Percentiles rank a stretch among this genome's conserved stretches.
phyloP scores from a whole-genome alignment of 23 red algal species.

The Agarophyton chilense region DNA sequence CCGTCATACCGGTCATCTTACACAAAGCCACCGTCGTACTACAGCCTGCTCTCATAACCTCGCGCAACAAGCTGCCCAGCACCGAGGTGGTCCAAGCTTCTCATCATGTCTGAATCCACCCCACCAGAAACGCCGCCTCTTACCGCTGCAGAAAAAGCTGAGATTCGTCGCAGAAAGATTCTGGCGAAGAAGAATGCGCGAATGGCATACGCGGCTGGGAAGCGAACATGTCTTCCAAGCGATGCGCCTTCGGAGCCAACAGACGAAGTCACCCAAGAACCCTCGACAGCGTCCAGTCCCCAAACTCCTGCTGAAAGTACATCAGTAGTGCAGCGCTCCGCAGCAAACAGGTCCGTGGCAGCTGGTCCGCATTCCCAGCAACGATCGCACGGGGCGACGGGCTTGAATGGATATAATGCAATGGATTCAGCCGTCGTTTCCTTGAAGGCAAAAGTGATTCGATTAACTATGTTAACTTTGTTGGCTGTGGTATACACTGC shows the following conservation, averaged over 20 bases:
- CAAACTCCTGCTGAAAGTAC: neutral
- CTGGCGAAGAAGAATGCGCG: constrained; percentile 75
- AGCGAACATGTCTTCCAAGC: constrained; percentile 18
- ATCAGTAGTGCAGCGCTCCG: neutral
- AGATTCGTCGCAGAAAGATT: constrained; percentile 64
- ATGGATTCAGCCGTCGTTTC: neutral
- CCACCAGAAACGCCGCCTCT: neutral
- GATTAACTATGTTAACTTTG: constrained; percentile 12
- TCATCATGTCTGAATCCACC: neutral
- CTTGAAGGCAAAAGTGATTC: neutral
- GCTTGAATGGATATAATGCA: neutral
- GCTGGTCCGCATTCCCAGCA: neutral
- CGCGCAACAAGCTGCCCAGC: no score
- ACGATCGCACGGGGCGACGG: neutral
- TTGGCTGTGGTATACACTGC: neutral
- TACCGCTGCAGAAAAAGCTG: constrained; percentile 62
- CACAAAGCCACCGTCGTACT: no score
- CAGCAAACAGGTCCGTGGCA: neutral
- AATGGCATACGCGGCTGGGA: constrained; percentile 62
- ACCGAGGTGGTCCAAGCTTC: no score
- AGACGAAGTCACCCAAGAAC: neutral
- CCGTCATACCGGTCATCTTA: no score
- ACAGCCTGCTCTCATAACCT: no score
- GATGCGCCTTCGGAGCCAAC: constrained; percentile 2
- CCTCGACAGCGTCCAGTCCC: neutral